These are phyloP conservation scores for Tricholoma saponaceum DNA, from an alignment of 768 basidiomycete species.

Conservation along the genomic window DNA sequence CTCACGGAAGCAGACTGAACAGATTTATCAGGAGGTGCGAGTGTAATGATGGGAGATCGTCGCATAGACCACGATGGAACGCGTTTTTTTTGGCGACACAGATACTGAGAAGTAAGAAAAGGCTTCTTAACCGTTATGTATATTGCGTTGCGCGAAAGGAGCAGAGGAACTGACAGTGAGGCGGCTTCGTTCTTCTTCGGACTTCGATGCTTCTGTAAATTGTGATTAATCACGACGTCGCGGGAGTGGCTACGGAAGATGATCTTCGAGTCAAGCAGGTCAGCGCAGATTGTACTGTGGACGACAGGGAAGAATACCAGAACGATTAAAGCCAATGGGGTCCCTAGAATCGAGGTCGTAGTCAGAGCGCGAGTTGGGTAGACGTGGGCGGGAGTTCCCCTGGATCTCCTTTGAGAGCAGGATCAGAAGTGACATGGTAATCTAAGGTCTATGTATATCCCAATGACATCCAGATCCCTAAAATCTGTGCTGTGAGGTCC, in stretches of 20 bases:
- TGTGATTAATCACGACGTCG: conserved; percentile 18
- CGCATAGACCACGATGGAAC: conserved; percentile 17
- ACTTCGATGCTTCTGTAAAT: conserved; percentile 4
- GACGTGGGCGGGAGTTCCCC: not conserved
- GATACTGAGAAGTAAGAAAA: not conserved
- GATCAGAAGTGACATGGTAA: not conserved
- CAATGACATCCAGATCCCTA: not conserved
- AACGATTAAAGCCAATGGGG: not conserved
- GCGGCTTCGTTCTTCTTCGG: conserved; percentile 1
- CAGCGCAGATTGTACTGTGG: not conserved
- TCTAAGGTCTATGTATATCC: not conserved
- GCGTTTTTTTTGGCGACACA: not conserved
- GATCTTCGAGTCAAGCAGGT: conserved; percentile 1
- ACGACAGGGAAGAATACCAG: not conserved
- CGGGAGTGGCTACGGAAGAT: conserved; percentile 18
- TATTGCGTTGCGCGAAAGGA: not conserved
- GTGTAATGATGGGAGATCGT: conserved; percentile 27
- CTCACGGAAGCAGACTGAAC: conserved; percentile 16
- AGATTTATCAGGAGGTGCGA: conserved; percentile 8
- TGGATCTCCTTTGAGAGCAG: not conserved
- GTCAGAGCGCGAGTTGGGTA: not conserved
- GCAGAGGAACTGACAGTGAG: conserved; percentile 3
- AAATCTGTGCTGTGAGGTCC: not conserved
- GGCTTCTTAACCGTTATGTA: conserved; percentile 9
- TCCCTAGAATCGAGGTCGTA: too few species aligned